A percentile compares a stretch with the other conserved stretches of the same genome.
Conservation (phyloP, 139 green algal genomes). For the Tetraselmis striata region DNA sequence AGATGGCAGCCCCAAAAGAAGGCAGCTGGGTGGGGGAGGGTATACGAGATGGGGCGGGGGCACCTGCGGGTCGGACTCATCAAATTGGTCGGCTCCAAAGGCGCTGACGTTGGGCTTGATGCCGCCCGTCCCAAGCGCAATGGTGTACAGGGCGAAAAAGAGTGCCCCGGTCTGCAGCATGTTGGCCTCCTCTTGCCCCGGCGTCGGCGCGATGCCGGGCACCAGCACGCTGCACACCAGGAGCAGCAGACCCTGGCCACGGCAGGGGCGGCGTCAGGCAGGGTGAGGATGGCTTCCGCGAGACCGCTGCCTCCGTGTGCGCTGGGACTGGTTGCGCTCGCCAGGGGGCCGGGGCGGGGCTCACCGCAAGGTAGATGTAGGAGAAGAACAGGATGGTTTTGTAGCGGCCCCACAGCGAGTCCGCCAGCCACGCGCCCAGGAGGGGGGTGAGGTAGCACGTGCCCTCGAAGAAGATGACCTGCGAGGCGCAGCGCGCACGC, state of each 20-base stretch:
- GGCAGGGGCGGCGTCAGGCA: too few species aligned
- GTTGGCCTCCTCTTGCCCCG: conserved; percentile 31
- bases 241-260: conserved; percentile 74
- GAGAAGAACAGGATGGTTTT: conserved; percentile 93
- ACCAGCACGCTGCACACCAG: conserved; percentile 42
- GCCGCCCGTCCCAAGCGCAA: conserved; percentile 89
- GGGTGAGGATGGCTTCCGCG: too few species aligned
- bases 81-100: conserved; percentile 18
- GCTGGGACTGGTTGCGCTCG: too few species aligned
- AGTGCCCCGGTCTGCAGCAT: conserved; percentile 47
- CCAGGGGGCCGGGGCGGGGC: too few species aligned
- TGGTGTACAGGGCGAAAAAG: conserved; percentile 68
- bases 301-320: too few species aligned
- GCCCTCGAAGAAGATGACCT: conserved; percentile 88
- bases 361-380: conserved; percentile 77
- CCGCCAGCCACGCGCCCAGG: conserved; percentile 85
- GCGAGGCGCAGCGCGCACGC: not conserved
- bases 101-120: conserved; percentile 7
- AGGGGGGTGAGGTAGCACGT: conserved; percentile 90
- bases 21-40: too few species aligned
- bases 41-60: too few species aligned
- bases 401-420: conserved; percentile 86
- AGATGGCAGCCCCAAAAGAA: too few species aligned
- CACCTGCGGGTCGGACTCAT: conserved; percentile 1
- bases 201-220: conserved; percentile 40